Base-by-base conservation (phyloP, 2,329 filamentous ascomycete species). In the Cytospora schulzeri region DNA sequence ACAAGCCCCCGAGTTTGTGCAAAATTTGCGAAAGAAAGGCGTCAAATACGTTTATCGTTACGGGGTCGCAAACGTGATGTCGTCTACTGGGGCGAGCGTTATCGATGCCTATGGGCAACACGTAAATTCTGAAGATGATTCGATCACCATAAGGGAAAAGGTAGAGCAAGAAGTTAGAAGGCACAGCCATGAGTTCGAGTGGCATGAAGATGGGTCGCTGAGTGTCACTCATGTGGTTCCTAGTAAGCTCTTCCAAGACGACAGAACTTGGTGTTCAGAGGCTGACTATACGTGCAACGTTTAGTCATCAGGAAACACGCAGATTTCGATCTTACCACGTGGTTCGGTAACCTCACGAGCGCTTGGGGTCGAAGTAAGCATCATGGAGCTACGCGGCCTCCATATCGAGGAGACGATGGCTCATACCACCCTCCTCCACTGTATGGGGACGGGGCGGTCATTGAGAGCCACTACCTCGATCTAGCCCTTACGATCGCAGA, bases 341-440 rank as follows among this genome's bases (percentile, higher is more conserved):
- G 71, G 67, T 77, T 76, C 52, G 75, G 74, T 8, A 75, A 76
- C 57, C 64, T 76, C n/a, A 76, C 75, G 9, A 73, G 71, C 19
- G 74, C 74, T 2, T 76, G 74, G 74, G 74, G 73, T 5, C 70
- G 73, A 15, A 76, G 73, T 55, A 69, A 61, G 19, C 70, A 73
- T 33, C 74, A 75, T 57, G 73, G 74, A 17, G 74, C 73, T 33
- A 76, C 74, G 1, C 65, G 69, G 24, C 69, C 70, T 12, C 73
- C 74, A 0, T 74, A 74, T 60, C 69, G 66, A 19, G 73, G 73
- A 4, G 73, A 76, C 50, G 73, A 76, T 50, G 70, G 65, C n/a
- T 73, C 72, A 2, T 76, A 76, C 31, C 74, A 76, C 51, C 73
- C 74, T 4, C 74, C 73, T 19, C 73, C 73, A 0, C 66, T 69